phyloP scores from a whole-genome alignment of 2,329 filamentous ascomycete genomes.

The Microdochium nivale region DNA sequence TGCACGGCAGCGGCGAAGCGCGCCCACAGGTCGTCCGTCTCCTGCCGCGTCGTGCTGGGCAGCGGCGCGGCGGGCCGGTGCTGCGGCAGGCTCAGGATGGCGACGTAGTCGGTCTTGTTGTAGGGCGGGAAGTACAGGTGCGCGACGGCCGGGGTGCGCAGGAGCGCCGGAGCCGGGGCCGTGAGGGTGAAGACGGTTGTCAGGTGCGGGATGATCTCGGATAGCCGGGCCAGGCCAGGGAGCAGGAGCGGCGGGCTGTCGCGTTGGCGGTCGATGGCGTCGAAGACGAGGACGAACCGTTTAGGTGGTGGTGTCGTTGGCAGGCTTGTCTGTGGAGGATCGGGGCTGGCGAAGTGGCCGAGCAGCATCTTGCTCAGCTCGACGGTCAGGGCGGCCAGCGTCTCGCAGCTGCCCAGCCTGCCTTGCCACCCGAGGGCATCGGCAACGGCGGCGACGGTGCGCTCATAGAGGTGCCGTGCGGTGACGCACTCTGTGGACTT shows the following conservation, averaged over 20 bases:
- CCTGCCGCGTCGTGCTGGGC: slow-evolving; percentile 40
- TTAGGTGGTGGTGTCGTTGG: slow-evolving; percentile 23
- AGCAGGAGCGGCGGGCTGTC: slow-evolving; percentile 73
- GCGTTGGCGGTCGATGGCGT: slow-evolving; percentile 76
- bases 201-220: slow-evolving; percentile 75
- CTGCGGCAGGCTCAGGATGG: slow-evolving; percentile 55
- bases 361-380: slow-evolving; percentile 63
- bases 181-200: slow-evolving; percentile 54
- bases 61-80: slow-evolving; percentile 25
- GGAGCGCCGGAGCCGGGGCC: slow-evolving; percentile 39
- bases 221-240: slow-evolving; percentile 71
- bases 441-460: slow-evolving; percentile 52
- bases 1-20: slow-evolving; percentile 79
- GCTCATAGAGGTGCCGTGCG: slow-evolving; percentile 67
- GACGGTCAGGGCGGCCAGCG: slow-evolving; percentile 65
- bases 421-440: slow-evolving; percentile 39
- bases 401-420: slow-evolving; percentile 63
- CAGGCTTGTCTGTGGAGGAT: not conserved
- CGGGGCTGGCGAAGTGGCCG: slow-evolving; percentile 5
- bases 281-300: slow-evolving; percentile 76
- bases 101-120: slow-evolving; percentile 67
- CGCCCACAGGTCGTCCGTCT: slow-evolving; percentile 63
- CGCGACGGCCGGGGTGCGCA: slow-evolving; percentile 56
- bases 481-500: slow-evolving; percentile 72
- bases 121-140: slow-evolving; percentile 82